Evolutionary conservation across 805 yeast species (phyloP).

Genomic region (Lachancea lanzarotensis): DNA sequence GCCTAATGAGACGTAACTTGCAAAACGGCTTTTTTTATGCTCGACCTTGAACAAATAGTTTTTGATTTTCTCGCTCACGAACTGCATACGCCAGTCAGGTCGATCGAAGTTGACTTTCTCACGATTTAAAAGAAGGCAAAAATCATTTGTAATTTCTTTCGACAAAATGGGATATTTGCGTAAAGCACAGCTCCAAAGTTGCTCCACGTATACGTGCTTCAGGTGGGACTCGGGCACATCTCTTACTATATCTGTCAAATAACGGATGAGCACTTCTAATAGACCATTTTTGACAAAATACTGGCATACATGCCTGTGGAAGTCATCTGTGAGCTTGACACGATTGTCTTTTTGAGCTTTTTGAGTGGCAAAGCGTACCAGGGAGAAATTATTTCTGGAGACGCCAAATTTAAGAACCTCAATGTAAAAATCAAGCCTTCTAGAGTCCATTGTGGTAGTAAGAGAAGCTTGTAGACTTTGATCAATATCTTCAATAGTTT

Average conservation of each 20-base stretch:
- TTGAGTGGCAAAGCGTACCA: constrained; percentile 10
- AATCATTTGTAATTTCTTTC: constrained; percentile 21
- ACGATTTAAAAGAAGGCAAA: constrained; percentile 13
- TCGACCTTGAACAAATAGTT: background rate
- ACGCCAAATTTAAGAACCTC: constrained; percentile 15
- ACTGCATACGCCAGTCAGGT: constrained; percentile 12
- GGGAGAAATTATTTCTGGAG: constrained; percentile 12
- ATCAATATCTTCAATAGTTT: constrained; percentile 1
- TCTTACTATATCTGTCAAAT: constrained; percentile 11
- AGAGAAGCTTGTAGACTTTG: constrained; percentile 6
- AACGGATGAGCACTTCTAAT: constrained; percentile 14
- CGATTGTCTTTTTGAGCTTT: constrained; percentile 13
- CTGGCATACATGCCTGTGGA: constrained; percentile 15
- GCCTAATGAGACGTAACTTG: constrained; percentile 5
- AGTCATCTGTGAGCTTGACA: constrained; percentile 11
- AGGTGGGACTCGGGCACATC: constrained; percentile 1
- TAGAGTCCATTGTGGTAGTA: constrained; percentile 1
- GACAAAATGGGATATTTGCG: constrained; percentile 18
- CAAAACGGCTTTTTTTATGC: background rate
- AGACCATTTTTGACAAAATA: constrained; percentile 22
- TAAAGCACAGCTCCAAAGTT: constrained; percentile 19
- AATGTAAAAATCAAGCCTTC: constrained; percentile 14
- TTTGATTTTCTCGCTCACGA: constrained; percentile 4
- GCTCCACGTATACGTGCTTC: constrained; percentile 12
- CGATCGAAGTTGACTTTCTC: constrained; percentile 8